A percentile compares a stretch with the other conserved stretches of the same genome.
These are phyloP conservation scores for Chrysochromulina parva DNA, from an alignment of 78 protist genomes.

Conservation along the genomic window DNA sequence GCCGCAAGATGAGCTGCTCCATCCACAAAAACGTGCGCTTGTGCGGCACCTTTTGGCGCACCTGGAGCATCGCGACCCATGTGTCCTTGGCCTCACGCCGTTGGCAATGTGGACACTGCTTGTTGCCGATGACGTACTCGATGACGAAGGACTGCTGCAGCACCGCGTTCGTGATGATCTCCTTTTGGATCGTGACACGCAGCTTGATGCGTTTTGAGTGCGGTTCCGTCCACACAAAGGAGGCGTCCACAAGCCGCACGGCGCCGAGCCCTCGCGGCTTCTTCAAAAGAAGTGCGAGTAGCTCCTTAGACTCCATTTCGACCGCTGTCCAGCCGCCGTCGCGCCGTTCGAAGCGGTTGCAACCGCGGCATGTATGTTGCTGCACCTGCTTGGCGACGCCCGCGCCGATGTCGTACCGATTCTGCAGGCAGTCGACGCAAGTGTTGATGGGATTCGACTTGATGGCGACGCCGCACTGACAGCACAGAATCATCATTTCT, in stretches of 20 bases:
- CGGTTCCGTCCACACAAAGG: conserved; percentile 99
- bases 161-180: conserved; percentile 72
- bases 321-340: background rate
- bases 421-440: conserved; percentile 95
- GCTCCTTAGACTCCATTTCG: conserved; percentile 90
- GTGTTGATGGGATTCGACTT: conserved; percentile 94
- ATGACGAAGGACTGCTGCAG: conserved; percentile 83
- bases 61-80: conserved; percentile 93
- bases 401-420: conserved; percentile 93
- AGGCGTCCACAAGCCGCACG: conserved; percentile 94
- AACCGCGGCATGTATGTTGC: conserved; percentile 87
- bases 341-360: conserved; percentile 75
- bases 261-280: conserved; percentile 82
- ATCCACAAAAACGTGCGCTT: conserved; percentile 92
- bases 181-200: conserved; percentile 92
- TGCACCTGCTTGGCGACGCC: conserved; percentile 86
- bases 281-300: conserved; percentile 87
- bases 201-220: conserved; percentile 94
- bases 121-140: conserved; percentile 82
- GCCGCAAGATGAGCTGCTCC: conserved; percentile 97
- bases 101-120: conserved; percentile 90
- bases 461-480: conserved; percentile 79
- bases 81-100: conserved; percentile 84
- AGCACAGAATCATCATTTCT: conserved; percentile 57
- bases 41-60: conserved; percentile 96